Percentiles rank a stretch among this genome's conserved stretches.
Evolutionary conservation across 768 basidiomycete genomes (phyloP).

Genomic region (Hygrophoropsis aurantiaca): DNA sequence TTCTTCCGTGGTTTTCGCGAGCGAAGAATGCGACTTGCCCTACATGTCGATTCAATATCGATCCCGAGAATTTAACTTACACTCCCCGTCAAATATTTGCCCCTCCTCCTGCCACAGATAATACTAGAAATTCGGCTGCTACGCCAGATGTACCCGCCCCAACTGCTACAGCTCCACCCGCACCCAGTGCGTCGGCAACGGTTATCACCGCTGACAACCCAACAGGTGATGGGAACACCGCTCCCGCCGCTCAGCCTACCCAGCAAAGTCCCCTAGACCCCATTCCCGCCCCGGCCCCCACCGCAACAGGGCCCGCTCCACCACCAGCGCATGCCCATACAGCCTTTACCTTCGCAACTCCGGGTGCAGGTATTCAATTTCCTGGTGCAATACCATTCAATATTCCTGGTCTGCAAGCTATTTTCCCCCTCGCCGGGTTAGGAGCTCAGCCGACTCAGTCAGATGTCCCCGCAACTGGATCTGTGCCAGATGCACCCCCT

Average conservation of each 20-base stretch:
- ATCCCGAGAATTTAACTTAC: constrained; percentile 72
- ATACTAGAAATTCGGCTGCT: constrained; percentile 7
- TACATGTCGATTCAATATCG: constrained; percentile 80
- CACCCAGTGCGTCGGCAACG: constrained; percentile 1
- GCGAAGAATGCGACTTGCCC: constrained; percentile 81
- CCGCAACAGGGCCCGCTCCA: constrained; percentile 6
- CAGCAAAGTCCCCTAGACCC: no score
- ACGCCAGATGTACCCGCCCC: background rate
- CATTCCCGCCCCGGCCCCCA: no score
- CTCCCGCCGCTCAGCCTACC: no score
- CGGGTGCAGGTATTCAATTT: constrained; percentile 14
- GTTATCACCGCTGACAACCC: no score
- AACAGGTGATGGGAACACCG: no score
- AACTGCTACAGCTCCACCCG: constrained; percentile 2
- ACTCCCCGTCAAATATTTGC: constrained; percentile 18
- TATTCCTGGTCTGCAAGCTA: constrained; percentile 2
- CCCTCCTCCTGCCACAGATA: constrained; percentile 11
- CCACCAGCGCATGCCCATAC: constrained; percentile 2
- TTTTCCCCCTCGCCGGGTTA: constrained; percentile 24
- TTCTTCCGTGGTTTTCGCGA: constrained; percentile 81
- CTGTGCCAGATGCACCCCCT: constrained; percentile 8
- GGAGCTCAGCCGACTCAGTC: constrained; percentile 1
- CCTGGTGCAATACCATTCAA: constrained; percentile 18
- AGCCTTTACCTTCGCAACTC: constrained; percentile 9
- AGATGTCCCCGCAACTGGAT: background rate